Conservation (phyloP, 495 filamentous ascomycete species). For the Immersiella caudata region DNA sequence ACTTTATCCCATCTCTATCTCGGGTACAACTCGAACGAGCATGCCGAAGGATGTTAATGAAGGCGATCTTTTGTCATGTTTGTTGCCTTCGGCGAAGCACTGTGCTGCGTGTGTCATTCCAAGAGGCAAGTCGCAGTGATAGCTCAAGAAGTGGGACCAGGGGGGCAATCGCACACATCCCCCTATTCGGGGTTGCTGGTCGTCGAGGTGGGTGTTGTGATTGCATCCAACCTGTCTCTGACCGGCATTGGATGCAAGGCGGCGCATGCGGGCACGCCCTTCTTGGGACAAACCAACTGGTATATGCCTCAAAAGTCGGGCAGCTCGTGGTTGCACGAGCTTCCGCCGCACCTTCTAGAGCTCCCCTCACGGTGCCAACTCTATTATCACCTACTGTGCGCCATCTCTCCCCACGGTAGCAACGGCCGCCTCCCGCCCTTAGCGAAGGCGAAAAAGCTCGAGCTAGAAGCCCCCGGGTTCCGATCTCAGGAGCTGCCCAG, state of each 20-base stretch:
- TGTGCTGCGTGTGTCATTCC: neutral
- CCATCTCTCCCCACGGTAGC: neutral
- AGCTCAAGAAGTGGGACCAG: neutral
- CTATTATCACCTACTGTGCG: slow-evolving; percentile 13
- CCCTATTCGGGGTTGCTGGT: neutral
- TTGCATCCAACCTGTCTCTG: neutral
- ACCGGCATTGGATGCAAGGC: neutral
- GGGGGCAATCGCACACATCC: neutral
- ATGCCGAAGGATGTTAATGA: neutral
- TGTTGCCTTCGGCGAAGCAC: neutral
- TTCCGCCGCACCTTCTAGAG: neutral
- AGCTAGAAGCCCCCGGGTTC: neutral
- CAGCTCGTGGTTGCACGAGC: neutral
- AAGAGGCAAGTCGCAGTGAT: neutral
- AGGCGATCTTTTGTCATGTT: neutral
- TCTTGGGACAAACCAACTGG: slow-evolving; percentile 1
- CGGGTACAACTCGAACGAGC: neutral
- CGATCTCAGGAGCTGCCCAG: slow-evolving; percentile 9
- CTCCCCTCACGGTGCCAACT: slow-evolving; percentile 22
- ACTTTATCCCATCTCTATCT: neutral
- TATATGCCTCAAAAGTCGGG: neutral
- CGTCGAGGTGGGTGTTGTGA: neutral
- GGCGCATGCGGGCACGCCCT: slow-evolving; percentile 10
- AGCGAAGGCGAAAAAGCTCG: slow-evolving; percentile 20
- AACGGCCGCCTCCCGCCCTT: neutral